Percentiles rank a stretch among this genome's conserved stretches.
These are phyloP conservation scores for Citrus mangshanensis DNA, from an alignment of 345 rosid genomes.

Conservation along the genomic window DNA sequence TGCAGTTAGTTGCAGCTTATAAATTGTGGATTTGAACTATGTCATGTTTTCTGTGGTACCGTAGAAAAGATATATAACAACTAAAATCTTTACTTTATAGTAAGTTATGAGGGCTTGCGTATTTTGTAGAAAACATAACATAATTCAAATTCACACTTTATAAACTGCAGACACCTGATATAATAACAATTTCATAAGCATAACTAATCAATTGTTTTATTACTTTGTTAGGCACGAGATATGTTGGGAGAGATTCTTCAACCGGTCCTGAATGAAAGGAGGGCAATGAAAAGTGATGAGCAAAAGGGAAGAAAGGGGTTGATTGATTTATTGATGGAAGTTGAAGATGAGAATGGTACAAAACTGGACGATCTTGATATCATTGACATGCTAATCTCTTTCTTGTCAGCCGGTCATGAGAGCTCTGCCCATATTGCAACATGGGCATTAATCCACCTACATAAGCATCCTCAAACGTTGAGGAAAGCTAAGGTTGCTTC, in stretches of 20 bases:
- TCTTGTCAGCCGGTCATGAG: slow-evolving; percentile 13
- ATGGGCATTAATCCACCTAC: neutral
- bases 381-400: slow-evolving; percentile 19
- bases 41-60: too few relatives aligned
- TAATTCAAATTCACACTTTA: too few relatives aligned
- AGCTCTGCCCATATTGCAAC: neutral
- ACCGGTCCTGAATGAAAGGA: slow-evolving; percentile 21
- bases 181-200: too few relatives aligned
- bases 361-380: slow-evolving; percentile 28
- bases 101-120: too few relatives aligned
- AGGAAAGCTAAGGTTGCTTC: neutral
- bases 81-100: too few relatives aligned
- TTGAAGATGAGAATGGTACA: slow-evolving; percentile 34
- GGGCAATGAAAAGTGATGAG: neutral
- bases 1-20: too few relatives aligned
- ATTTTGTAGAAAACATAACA: too few relatives aligned
- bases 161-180: too few relatives aligned
- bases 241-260: slow-evolving; percentile 24
- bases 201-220: too few relatives aligned
- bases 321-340: slow-evolving; percentile 30
- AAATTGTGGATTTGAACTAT: too few relatives aligned
- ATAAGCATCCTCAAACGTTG: neutral
- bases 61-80: too few relatives aligned
- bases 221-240: slow-evolving; percentile 22
- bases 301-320: slow-evolving; percentile 10